Evolutionary conservation across 495 filamentous ascomycete genomes (phyloP).

Genomic region (Tuber aestivum): DNA sequence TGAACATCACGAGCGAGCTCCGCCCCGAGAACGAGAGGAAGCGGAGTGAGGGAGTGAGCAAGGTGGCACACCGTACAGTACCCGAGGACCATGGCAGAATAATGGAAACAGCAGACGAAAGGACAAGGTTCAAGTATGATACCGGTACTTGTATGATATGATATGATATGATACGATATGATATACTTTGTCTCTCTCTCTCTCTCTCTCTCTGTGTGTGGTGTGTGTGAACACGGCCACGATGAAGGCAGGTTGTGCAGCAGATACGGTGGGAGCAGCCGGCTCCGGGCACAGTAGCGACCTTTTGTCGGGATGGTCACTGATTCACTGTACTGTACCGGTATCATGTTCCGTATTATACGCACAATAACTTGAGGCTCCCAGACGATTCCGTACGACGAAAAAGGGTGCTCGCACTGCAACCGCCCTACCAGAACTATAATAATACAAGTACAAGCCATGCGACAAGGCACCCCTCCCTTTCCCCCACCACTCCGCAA

Average conservation of each 20-base stretch:
- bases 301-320: not conserved
- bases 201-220: too few relatives aligned
- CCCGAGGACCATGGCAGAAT: not conserved
- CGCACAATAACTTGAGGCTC: not conserved
- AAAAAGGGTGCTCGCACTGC: not conserved
- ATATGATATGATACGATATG: not conserved
- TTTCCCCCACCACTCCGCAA: not conserved
- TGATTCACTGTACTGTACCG: not conserved
- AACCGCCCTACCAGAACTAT: not conserved
- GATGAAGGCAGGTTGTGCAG: not conserved
- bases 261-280: not conserved
- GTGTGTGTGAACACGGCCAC: not conserved
- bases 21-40: not conserved
- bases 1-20: not conserved
- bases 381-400: not conserved
- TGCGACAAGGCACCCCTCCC: not conserved
- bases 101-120: not conserved
- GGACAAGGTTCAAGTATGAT: not conserved
- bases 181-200: too few relatives aligned
- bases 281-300: not conserved
- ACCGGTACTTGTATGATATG: not conserved
- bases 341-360: not conserved
- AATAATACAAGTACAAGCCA: not conserved
- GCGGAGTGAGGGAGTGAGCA: not conserved
- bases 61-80: not conserved